A percentile compares a stretch with the other conserved stretches of the same genome.
Conservation (phyloP, 345 rosid species). For the Populus tremula region DNA sequence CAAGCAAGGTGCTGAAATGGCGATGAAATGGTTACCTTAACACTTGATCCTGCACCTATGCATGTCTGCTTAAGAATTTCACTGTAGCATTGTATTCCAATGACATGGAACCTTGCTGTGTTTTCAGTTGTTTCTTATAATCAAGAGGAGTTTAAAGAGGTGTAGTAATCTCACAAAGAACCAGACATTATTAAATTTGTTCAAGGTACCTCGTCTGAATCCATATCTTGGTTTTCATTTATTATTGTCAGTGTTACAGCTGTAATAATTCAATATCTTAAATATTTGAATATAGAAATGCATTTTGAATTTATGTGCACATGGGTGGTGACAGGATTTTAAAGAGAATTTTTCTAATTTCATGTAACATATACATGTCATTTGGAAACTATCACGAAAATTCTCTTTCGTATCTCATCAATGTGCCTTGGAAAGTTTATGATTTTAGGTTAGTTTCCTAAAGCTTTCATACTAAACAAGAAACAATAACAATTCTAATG, state of each 20-base stretch:
- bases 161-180: constrained; percentile 85
- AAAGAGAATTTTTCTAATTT: no score
- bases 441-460: no score
- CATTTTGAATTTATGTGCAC: no score
- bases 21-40: background rate
- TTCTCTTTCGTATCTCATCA: no score
- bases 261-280: background rate
- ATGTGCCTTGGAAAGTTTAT: no score
- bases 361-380: no score
- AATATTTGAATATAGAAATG: no score
- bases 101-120: constrained; percentile 12
- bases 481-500: no score
- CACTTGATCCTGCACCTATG: background rate
- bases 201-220: constrained; percentile 56
- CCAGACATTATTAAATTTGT: constrained; percentile 80
- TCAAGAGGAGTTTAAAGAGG: constrained; percentile 96
- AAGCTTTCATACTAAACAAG: no score
- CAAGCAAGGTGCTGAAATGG: background rate
- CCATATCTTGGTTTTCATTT: background rate
- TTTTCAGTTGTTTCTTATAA: constrained; percentile 75
- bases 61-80: background rate
- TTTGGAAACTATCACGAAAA: no score
- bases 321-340: no score
- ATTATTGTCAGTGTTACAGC: background rate
- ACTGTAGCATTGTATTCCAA: background rate